Base-by-base conservation (phyloP, 1,284 basidiomycete species). In the Marasmius tenuissimus region DNA sequence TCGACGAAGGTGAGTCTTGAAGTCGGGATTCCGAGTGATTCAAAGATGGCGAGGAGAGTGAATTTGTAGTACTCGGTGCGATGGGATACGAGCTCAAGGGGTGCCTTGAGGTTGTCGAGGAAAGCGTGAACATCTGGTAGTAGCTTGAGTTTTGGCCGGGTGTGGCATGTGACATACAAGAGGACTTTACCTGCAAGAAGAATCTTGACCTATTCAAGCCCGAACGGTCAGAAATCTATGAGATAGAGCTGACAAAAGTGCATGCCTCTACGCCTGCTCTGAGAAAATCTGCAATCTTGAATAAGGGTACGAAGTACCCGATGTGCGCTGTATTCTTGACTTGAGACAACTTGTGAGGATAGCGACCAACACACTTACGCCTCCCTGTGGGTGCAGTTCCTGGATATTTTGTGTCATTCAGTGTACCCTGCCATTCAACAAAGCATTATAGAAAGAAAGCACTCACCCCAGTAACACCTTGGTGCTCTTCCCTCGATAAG, bases 41-140 rank as follows among this genome's bases (percentile, higher is more conserved):
- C 80, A 78, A 99, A 94, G 58, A 98, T 91, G 34, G 95, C 84
- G 50, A 87, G 83, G 27, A 99, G 84, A 59, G 98, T 68, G 70
- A 84, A 83, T 67, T 93, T 81, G 81, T 99, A 99, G 87, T 97
- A 99, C 68, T 91, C 87, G 62, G 93, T 94, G 48, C 97, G 86
- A 74, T 97, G 85, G 0, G 85, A 85, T 58, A 99, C 94, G 55
- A 97, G 91, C 62, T 97, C 95, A n/a, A 97, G 80, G 0, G 97
- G 96, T 0, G 97, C 97, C 77, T 99, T 99, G 70, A 97, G 82
- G 74, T 98, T 98, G 73, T 99, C 97, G 57, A 99, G 85, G 81
- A 99, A 99, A 4, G 96, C 97, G 71, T 99, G 97, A 14, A 99
- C 85, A 72, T 98, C 96, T 96, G 71, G 48, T 52, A 37, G 58